Evolutionary conservation across 2,329 filamentous ascomycete genomes (phyloP), one percentile per base, ranked within the genome.

Genomic region (Gyromitra esculenta): DNA sequence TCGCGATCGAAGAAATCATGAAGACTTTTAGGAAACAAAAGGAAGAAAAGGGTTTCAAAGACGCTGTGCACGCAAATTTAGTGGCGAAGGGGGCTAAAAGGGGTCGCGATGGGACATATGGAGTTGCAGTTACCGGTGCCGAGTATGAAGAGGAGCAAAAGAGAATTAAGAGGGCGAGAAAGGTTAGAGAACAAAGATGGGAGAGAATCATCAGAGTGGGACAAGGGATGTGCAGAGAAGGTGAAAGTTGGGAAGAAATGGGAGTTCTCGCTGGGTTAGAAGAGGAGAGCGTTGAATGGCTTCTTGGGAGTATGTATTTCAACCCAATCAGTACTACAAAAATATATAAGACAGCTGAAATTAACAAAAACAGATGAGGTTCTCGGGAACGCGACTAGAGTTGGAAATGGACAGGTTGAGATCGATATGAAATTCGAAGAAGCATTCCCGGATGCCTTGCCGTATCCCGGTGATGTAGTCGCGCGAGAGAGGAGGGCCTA

Each of bases 121-220:
- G 65, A 5, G 75, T 63, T 13, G 66, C 70, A 62, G 39, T 72
- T 52, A 76, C 66, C 50, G 59, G 64, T 21, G 75, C 62, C 8
- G 77, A 79, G 76, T 77, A 80, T 64, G 71, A 78, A 60, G 74
- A 77, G 5, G 77, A 81, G 50, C 79, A 79, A 76, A 80, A 80
- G 50, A 73, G 73, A 18, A 57, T 76, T 2, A 54, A 79, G 54
- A 76, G 79, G 62, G 76, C 71, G 21, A 76, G 80, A 45, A 80
- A 62, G 25, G 74, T 79, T 9, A 79, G 67, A 45, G 73, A 77
- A 60, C 75, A 80, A 67, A 67, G 60, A n/a, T 81, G 80, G 80
- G 69, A 59, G 7, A 78, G 80, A 25, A 77, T 68, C 4, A 1
- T 80, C 6, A 70, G 77, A 18, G 71, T 78, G 13, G 62, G 76